These are phyloP conservation scores for Gossypioides kirkii DNA, from an alignment of 345 rosid species.

Conservation along the genomic window DNA sequence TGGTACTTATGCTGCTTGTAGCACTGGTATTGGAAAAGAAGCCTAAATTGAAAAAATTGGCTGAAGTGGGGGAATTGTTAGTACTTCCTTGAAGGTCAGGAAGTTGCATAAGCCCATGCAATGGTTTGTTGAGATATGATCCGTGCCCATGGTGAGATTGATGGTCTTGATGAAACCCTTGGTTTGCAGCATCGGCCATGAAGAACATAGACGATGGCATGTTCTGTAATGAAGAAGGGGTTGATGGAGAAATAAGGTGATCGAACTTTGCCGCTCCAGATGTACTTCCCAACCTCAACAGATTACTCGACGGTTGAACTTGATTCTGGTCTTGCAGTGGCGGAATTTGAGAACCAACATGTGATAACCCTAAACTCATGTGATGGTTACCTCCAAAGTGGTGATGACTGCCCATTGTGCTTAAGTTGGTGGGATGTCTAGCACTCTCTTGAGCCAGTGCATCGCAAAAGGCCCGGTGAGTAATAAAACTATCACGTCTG, in stretches of 20 bases:
- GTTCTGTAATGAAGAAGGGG: constrained; percentile 31
- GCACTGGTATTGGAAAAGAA: constrained; percentile 40
- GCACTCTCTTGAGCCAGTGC: constrained; percentile 76
- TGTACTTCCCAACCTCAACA: constrained; percentile 44
- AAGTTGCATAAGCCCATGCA: constrained; percentile 47
- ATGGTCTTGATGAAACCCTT: constrained; percentile 35
- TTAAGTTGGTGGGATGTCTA: constrained; percentile 51
- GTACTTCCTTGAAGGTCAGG: constrained; percentile 38
- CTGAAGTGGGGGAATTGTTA: constrained; percentile 19
- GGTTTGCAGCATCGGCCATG: constrained; percentile 48
- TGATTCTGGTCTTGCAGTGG: constrained; percentile 29
- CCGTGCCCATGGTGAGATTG: constrained; percentile 27
- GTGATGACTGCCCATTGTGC: constrained; percentile 42
- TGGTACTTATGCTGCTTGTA: constrained; percentile 22
- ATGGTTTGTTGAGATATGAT: constrained; percentile 24
- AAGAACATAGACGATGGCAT: constrained; percentile 39
- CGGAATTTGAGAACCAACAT: constrained; percentile 42
- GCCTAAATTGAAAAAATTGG: constrained; percentile 52
- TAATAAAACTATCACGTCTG: constrained; percentile 88
- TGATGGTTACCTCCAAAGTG: constrained; percentile 40
- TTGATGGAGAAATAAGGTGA: constrained; percentile 38
- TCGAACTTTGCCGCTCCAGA: constrained; percentile 35
- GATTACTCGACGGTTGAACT: constrained; percentile 28
- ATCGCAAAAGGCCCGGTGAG: constrained; percentile 86
- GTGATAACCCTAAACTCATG: constrained; percentile 41